These are phyloP conservation scores for Leccinum pachyderme DNA, from an alignment of 1,284 basidiomycete genomes.

Conservation along the genomic window DNA sequence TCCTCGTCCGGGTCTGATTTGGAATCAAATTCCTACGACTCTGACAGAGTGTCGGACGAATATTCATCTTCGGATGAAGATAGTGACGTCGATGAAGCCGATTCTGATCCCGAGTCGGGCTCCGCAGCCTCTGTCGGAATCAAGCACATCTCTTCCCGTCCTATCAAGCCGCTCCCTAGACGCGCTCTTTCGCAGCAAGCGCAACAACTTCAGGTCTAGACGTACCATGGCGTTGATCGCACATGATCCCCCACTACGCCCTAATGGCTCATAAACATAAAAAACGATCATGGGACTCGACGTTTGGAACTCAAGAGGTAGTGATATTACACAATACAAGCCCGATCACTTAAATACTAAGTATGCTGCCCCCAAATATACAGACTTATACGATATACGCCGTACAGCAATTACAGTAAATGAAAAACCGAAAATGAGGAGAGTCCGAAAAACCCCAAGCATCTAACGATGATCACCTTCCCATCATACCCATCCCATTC, in stretches of 20 bases:
- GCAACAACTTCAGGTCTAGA: slow-evolving; percentile 13
- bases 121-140: slow-evolving; percentile 33
- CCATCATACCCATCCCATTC: slow-evolving; percentile 12
- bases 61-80: slow-evolving; percentile 24
- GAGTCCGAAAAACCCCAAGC: neutral
- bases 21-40: slow-evolving; percentile 13
- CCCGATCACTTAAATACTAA: slow-evolving; percentile 4
- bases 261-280: neutral
- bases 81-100: neutral
- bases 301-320: neutral
- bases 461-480: neutral
- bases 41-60: slow-evolving; percentile 6
- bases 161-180: slow-evolving; percentile 43
- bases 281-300: neutral
- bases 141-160: slow-evolving; percentile 38
- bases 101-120: slow-evolving; percentile 27
- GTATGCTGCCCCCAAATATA: slow-evolving; percentile 5
- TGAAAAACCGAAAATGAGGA: neutral
- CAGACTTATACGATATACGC: slow-evolving; percentile 3
- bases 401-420: neutral
- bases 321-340: slow-evolving; percentile 1
- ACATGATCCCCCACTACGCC: neutral
- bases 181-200: slow-evolving; percentile 22
- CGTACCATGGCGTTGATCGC: neutral
- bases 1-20: slow-evolving; percentile 15